Evolutionary conservation across 1,284 basidiomycete genomes (phyloP).

Genomic region (Cronartium quercuum): DNA sequence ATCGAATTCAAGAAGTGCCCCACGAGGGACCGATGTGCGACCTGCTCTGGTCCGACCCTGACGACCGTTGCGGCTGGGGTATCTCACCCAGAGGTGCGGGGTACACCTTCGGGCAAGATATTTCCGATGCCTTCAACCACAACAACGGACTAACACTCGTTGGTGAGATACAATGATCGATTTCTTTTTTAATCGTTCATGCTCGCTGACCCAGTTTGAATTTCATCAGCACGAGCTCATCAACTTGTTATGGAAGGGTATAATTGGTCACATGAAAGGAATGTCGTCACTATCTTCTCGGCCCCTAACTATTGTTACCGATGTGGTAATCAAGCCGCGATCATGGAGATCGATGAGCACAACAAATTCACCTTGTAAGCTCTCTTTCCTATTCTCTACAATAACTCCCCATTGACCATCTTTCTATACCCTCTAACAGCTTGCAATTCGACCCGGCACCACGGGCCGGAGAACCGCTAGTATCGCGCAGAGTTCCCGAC

Average conservation of each 20-base stretch:
- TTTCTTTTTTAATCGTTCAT: no score
- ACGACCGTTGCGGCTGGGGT: slow-evolving; percentile 98
- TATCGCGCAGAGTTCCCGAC: slow-evolving; percentile 96
- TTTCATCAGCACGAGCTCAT: slow-evolving; percentile 78
- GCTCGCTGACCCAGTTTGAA: no score
- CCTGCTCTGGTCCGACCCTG: slow-evolving; percentile 96
- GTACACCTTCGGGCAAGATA: slow-evolving; percentile 99
- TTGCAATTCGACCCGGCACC: slow-evolving; percentile 99
- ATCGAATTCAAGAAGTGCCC: slow-evolving; percentile 96
- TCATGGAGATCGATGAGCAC: slow-evolving; percentile 99
- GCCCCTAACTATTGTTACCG: slow-evolving; percentile 99
- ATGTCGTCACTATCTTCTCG: slow-evolving; percentile 99
- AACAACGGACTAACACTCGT: slow-evolving; percentile 98
- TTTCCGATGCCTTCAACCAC: slow-evolving; percentile 95
- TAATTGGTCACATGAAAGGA: slow-evolving; percentile 98
- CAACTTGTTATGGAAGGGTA: slow-evolving; percentile 97
- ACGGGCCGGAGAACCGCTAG: slow-evolving; percentile 92
- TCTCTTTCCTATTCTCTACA: slow-evolving; percentile 16
- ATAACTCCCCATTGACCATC: slow-evolving; percentile 16
- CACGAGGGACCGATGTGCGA: slow-evolving; percentile 99
- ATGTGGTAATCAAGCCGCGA: slow-evolving; percentile 98
- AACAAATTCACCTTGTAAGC: slow-evolving; percentile 55
- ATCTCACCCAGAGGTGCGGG: slow-evolving; percentile 98
- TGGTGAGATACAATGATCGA: slow-evolving; percentile 47
- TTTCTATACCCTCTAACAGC: slow-evolving; percentile 53